phyloP scores from a whole-genome alignment of 768 basidiomycete genomes.

The Coprinellus aureogranulatus region DNA sequence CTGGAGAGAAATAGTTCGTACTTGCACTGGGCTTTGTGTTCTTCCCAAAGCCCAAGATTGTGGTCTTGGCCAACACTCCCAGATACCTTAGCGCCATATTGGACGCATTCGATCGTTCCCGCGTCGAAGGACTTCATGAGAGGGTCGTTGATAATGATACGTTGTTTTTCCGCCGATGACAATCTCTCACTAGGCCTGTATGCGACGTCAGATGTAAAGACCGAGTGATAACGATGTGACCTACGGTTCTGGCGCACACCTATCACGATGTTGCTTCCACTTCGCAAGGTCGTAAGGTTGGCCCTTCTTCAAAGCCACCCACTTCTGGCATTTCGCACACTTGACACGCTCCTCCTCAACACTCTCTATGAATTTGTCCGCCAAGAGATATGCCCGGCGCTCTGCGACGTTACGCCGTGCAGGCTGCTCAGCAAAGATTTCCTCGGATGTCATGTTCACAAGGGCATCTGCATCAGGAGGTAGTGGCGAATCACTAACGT shows the following conservation, averaged over 20 bases:
- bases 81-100: slow-evolving; percentile 45
- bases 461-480: slow-evolving; percentile 9
- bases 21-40: slow-evolving; percentile 56
- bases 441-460: slow-evolving; percentile 9
- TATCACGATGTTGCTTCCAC: slow-evolving; percentile 54
- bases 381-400: slow-evolving; percentile 42
- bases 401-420: slow-evolving; percentile 29
- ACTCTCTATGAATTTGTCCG: slow-evolving; percentile 51
- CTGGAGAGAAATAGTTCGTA: slow-evolving; percentile 10
- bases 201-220: neutral
- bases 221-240: slow-evolving; percentile 30
- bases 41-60: slow-evolving; percentile 58
- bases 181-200: slow-evolving; percentile 57
- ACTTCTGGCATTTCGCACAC: slow-evolving; percentile 62
- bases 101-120: slow-evolving; percentile 47
- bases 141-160: slow-evolving; percentile 61
- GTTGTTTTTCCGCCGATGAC: slow-evolving; percentile 59
- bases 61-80: slow-evolving; percentile 55
- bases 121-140: slow-evolving; percentile 52
- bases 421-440: slow-evolving; percentile 23
- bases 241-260: slow-evolving; percentile 40
- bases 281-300: slow-evolving; percentile 43
- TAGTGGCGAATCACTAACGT: slow-evolving; percentile 23
- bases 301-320: slow-evolving; percentile 52
- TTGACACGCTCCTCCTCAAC: slow-evolving; percentile 50